Percentiles rank a stretch among this genome's conserved stretches.
Conservation (phyloP, 169 alveolate genomes). For the Babesia bovis region DNA sequence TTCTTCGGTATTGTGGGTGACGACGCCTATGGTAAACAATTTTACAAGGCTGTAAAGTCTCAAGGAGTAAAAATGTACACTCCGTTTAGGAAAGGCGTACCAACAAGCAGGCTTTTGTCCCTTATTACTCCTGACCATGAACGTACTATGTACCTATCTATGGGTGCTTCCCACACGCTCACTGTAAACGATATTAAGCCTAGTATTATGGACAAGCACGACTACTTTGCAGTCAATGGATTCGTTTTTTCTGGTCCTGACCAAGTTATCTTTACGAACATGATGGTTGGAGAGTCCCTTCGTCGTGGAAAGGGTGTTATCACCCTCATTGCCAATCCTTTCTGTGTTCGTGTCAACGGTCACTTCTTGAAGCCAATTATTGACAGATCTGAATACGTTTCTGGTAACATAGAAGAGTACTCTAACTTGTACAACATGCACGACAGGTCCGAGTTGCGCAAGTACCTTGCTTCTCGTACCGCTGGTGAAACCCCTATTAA, state of each 20-base stretch:
- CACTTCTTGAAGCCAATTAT: constrained; percentile 7
- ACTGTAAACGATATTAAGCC: background rate
- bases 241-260: constrained; percentile 16
- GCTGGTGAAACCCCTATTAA: constrained; percentile 4
- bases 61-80: background rate
- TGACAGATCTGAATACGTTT: constrained; percentile 4
- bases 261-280: background rate
- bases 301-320: constrained; percentile 27
- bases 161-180: constrained; percentile 30
- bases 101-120: constrained; percentile 1
- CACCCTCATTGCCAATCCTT: constrained; percentile 23
- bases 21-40: background rate
- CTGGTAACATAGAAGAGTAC: constrained; percentile 31
- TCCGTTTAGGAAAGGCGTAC: background rate
- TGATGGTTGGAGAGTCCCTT: constrained; percentile 22
- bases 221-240: constrained; percentile 24
- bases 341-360: constrained; percentile 21
- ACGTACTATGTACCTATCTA: constrained; percentile 22
- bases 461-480: constrained; percentile 1
- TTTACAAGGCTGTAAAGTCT: background rate
- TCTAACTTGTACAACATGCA: background rate
- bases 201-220: background rate
- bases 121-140: constrained; percentile 33
- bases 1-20: constrained; percentile 15
- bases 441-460: background rate